Percentiles rank a stretch among this genome's conserved stretches.
Conservation (phyloP, 2,329 filamentous ascomycete species). For the Monilinia laxa region DNA sequence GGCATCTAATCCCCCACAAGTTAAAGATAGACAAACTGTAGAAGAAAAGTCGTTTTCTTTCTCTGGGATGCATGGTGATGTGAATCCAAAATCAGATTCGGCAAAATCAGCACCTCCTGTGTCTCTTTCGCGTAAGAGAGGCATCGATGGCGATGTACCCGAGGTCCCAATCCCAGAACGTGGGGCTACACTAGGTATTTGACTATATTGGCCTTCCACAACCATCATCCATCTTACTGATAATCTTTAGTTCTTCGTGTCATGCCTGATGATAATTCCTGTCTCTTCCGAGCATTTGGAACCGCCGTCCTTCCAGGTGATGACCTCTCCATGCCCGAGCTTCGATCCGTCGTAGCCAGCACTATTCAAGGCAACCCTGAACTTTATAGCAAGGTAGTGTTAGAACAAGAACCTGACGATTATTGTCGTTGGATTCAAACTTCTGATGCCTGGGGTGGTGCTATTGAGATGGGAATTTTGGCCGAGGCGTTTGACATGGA, state of each 20-base stretch:
- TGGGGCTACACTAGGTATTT: constrained; percentile 53
- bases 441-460: constrained; percentile 84
- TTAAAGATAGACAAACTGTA: constrained; percentile 10
- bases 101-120: constrained; percentile 27
- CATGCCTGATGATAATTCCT: constrained; percentile 96
- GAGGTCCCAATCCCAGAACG: constrained; percentile 48
- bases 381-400: constrained; percentile 71
- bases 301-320: constrained; percentile 66
- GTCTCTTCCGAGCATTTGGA: constrained; percentile 87
- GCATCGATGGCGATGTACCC: constrained; percentile 39
- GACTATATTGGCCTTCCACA: not conserved
- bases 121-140: constrained; percentile 34
- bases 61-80: constrained; percentile 22
- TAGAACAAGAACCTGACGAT: constrained; percentile 67
- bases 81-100: not conserved
- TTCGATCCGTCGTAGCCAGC: constrained; percentile 75
- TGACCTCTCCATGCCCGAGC: constrained; percentile 66
- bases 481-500: constrained; percentile 83
- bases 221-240: constrained; percentile 14
- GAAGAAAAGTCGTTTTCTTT: constrained; percentile 24
- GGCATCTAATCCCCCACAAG: not conserved
- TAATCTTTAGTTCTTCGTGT: constrained; percentile 68
- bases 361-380: constrained; percentile 72
- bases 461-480: constrained; percentile 83
- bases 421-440: constrained; percentile 83